These are phyloP conservation scores for Mortierella sp. DNA, from an alignment of 371 early-diverging fungal species.

Conservation along the genomic window DNA sequence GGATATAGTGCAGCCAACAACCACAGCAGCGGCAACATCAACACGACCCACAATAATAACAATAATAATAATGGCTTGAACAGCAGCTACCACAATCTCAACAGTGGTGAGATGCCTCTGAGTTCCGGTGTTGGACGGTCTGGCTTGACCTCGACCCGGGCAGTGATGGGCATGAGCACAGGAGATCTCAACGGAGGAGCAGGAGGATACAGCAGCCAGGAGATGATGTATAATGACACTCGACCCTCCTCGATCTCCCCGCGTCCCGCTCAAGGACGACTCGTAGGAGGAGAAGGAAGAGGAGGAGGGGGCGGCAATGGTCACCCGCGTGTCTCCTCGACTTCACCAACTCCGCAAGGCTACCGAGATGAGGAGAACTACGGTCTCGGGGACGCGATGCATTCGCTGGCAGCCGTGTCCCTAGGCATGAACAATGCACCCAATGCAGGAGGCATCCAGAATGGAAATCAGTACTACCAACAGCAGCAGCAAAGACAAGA, in stretches of 20 bases:
- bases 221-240: too few relatives aligned
- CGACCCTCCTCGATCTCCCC: too few relatives aligned
- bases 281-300: too few relatives aligned
- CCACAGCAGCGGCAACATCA: conserved; percentile 9
- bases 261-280: too few relatives aligned
- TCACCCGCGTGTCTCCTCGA: not conserved
- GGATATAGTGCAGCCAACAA: not conserved
- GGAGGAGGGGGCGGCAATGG: too few relatives aligned
- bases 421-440: conserved; percentile 1
- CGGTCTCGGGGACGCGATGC: conserved; percentile 2
- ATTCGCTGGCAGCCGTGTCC: not conserved
- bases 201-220: too few relatives aligned
- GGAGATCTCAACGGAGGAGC: too few relatives aligned
- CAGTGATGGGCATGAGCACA: too few relatives aligned
- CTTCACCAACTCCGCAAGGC: conserved; percentile 8
- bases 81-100: not conserved
- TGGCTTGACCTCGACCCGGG: too few relatives aligned
- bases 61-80: conserved; percentile 2
- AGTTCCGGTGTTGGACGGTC: too few relatives aligned
- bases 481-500: not conserved
- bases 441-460: not conserved
- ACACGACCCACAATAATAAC: conserved; percentile 1
- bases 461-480: conserved; percentile 1
- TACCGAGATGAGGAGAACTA: conserved; percentile 16
- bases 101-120: too few relatives aligned